Evolutionary conservation across 805 yeast genomes (phyloP).

Genomic region (Sungouiella thailandica): DNA sequence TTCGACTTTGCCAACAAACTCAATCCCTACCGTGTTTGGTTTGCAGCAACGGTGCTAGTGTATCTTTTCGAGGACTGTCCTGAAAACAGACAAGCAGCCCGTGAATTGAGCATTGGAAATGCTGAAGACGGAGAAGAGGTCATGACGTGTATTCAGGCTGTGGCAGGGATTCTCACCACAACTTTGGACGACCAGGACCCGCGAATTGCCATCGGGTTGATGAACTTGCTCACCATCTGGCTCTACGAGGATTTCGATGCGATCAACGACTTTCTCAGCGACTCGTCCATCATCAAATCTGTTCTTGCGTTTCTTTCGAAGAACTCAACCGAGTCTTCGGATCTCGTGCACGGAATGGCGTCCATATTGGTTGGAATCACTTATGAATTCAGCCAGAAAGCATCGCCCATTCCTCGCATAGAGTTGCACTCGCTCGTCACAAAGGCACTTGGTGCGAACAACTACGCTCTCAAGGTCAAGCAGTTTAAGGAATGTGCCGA

Average conservation of each 20-base stretch:
- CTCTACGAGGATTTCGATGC: slow-evolving; percentile 72
- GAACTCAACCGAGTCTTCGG: slow-evolving; percentile 43
- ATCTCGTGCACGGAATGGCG: slow-evolving; percentile 67
- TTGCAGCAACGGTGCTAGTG: slow-evolving; percentile 63
- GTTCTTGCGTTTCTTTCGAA: slow-evolving; percentile 57
- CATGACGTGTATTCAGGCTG: slow-evolving; percentile 64
- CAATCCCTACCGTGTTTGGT: slow-evolving; percentile 88
- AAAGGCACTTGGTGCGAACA: slow-evolving; percentile 75
- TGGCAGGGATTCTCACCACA: slow-evolving; percentile 68
- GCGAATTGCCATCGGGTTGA: slow-evolving; percentile 70
- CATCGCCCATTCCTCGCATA: slow-evolving; percentile 59
- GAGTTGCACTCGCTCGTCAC: slow-evolving; percentile 59
- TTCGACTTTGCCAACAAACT: slow-evolving; percentile 59
- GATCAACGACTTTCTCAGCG: slow-evolving; percentile 69
- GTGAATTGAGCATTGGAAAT: slow-evolving; percentile 52
- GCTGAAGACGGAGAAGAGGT: slow-evolving; percentile 64
- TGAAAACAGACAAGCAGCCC: slow-evolving; percentile 44
- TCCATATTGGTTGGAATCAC: slow-evolving; percentile 67
- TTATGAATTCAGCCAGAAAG: slow-evolving; percentile 66
- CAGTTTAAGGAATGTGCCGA: slow-evolving; percentile 60
- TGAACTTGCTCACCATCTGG: slow-evolving; percentile 72
- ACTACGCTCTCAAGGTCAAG: slow-evolving; percentile 65
- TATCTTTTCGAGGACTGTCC: slow-evolving; percentile 54
- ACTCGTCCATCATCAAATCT: slow-evolving; percentile 60
- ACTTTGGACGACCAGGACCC: slow-evolving; percentile 60